Base-by-base conservation (phyloP, 768 basidiomycete genomes). In the Paxillus involutus region DNA sequence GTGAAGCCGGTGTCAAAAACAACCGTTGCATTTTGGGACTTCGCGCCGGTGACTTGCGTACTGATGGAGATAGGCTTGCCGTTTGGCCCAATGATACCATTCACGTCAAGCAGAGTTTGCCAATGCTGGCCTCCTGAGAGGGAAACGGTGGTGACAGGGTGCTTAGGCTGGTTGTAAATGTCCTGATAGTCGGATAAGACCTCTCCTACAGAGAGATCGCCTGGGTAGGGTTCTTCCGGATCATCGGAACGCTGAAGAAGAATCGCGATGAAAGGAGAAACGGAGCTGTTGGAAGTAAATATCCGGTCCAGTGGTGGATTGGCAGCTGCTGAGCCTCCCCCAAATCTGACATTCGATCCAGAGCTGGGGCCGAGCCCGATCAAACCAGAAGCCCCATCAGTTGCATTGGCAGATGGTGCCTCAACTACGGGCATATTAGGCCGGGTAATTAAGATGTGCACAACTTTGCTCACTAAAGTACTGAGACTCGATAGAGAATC, bases 1-100 rank as follows among this genome's bases (percentile, higher is more conserved):
- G 85, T 77, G 65, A 86, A 89, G 26, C 89, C 88, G 4, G 85
- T 83, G 63, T 91, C 89, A 30, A 89, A 71, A 3, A 90, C 74
- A 4, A 80, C 80, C 2, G 84, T 85, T 8, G 81, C 71, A 58
- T 82, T 82, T 14, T 71, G 70, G 10, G 68, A 69, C 44, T 79
- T 68, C 26, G 70, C 66, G 30, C 75, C 69, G 10, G 70, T 61
- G 14, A 88, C 85, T 26, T 65, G 69, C 0, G 82, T 80, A 4
- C 59, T 63, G 44, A 83, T 60, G 17, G 71, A 59, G 41, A 86
- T 79, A 16, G 71, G 54, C 29, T 80, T 63, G 6, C 84, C 84
- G 51, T 85, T 77, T 0, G 85, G 84, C 2, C 83, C 87, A 21
- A 84, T 77, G 49, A 89, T 71, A 1, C 83, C 84, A 56, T 86